Evolutionary conservation across 257 asterid genomes (phyloP), one percentile per base, ranked within the genome.

Genomic region (Primulina eburnea): DNA sequence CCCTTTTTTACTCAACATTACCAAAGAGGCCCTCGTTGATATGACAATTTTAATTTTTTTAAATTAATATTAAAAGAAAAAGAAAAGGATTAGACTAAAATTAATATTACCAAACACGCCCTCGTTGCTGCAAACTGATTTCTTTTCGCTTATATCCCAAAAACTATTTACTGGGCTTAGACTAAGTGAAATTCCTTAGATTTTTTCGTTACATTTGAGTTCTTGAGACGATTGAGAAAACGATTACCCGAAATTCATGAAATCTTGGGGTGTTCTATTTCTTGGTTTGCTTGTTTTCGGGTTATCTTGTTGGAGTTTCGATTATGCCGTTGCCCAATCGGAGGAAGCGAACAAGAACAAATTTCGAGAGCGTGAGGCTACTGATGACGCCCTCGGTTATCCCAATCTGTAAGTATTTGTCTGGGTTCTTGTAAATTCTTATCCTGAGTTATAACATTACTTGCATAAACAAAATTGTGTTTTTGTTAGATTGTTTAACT

Each of bases 321-420:
- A 87, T 77, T 77, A 83, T 78, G 87, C 80, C 74, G 74, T 65
- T 70, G 71, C 92, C 69, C 84, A 86, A 69, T 82, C 88, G 75
- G 97, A 88, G 80, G 89, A 89, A 74, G 69, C 77, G 32, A 77
- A 75, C 69, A 85, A 75, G 73, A 93, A 91, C 80, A 91, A 88
- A 80, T 94, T 94, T 78, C 91, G 97, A 24, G 90, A 89, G 77
- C 98, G 99, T 37, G 89, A 89, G 85, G 98, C 98, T 59, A 80
- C 87, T 63, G 99, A 94, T 80, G 99, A 94, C 71, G 81, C 96
- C 75, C 84, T 87, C 56, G 96, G 95, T 73, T 89, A 85, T 73
- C 98, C 98, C 74, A 85, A 88, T 85, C 79, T 89, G 99, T 94
- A 81, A 72, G 96, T 71, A 33, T 35, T 33, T 60, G 2, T 21